phyloP scores from a whole-genome alignment of 495 filamentous ascomycete species.

The Penicillium soppii region DNA sequence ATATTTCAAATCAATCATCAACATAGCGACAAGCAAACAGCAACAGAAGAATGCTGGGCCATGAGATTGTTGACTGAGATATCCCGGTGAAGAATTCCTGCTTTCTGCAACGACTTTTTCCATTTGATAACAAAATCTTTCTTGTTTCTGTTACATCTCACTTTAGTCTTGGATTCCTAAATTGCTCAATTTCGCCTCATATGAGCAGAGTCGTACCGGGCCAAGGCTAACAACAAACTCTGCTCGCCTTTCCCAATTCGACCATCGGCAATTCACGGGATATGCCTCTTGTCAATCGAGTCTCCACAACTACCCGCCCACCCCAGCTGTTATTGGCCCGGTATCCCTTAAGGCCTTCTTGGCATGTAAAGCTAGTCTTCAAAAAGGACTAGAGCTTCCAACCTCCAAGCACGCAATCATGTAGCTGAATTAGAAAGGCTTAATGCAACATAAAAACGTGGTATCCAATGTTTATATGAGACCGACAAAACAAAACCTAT shows the following conservation, averaged over 20 bases:
- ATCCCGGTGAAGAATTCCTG: too few relatives aligned
- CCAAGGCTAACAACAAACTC: background rate
- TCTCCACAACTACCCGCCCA: background rate
- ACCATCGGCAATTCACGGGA: background rate
- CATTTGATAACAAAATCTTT: background rate
- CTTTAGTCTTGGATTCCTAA: too few relatives aligned
- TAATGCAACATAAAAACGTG: background rate
- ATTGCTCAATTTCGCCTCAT: background rate
- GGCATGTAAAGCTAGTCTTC: background rate
- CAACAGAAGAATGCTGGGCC: too few relatives aligned
- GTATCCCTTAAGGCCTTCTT: background rate
- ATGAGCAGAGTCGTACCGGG: background rate
- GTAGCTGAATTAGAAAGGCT: background rate
- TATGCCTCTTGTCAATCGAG: background rate
- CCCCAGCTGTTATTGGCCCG: background rate
- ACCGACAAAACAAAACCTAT: background rate
- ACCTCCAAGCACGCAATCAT: constrained; percentile 5
- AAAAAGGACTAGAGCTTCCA: background rate
- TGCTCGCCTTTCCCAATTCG: background rate
- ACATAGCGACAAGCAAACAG: too few relatives aligned
- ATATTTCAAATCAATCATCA: too few relatives aligned
- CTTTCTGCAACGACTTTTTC: constrained; percentile 2
- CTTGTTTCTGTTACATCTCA: background rate
- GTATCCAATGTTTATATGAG: background rate
- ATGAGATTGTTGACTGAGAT: too few relatives aligned